phyloP scores from a whole-genome alignment of 495 filamentous ascomycete genomes.

The Pseudoneurospora amorphoporcata region DNA sequence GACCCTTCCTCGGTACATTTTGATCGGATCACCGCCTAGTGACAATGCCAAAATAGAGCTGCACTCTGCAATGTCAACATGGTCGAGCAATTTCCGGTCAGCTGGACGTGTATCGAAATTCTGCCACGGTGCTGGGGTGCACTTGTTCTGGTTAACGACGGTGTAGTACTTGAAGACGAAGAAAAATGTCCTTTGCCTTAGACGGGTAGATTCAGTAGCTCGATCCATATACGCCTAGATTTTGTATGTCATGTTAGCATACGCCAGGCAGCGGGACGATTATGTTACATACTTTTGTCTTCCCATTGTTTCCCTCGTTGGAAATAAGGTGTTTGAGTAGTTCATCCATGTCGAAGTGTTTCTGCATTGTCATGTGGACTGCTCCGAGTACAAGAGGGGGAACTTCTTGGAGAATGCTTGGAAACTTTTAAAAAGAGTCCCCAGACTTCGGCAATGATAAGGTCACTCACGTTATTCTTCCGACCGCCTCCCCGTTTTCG shows the following conservation, averaged over 20 bases:
- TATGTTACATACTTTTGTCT: constrained; percentile 12
- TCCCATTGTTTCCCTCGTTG: constrained; percentile 18
- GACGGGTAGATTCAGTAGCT: constrained; percentile 24
- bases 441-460: not conserved
- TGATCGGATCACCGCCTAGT: constrained; percentile 28
- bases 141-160: constrained; percentile 29
- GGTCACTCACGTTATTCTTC: constrained; percentile 37
- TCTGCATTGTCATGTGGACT: constrained; percentile 37
- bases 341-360: constrained; percentile 44
- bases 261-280: not conserved
- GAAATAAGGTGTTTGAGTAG: constrained; percentile 33
- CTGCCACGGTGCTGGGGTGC: constrained; percentile 42
- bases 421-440: not conserved
- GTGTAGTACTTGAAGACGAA: constrained; percentile 48
- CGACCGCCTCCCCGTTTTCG: constrained; percentile 27
- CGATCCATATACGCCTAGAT: constrained; percentile 26
- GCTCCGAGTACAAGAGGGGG: constrained; percentile 41
- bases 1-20: constrained; percentile 23
- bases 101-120: constrained; percentile 21
- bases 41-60: constrained; percentile 39
- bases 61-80: constrained; percentile 42
- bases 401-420: constrained; percentile 38
- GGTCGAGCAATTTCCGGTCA: constrained; percentile 27
- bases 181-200: constrained; percentile 37
- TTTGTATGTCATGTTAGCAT: not conserved